phyloP scores from a whole-genome alignment of 2,329 filamentous ascomycete species.

The Lachnellula occidentalis region DNA sequence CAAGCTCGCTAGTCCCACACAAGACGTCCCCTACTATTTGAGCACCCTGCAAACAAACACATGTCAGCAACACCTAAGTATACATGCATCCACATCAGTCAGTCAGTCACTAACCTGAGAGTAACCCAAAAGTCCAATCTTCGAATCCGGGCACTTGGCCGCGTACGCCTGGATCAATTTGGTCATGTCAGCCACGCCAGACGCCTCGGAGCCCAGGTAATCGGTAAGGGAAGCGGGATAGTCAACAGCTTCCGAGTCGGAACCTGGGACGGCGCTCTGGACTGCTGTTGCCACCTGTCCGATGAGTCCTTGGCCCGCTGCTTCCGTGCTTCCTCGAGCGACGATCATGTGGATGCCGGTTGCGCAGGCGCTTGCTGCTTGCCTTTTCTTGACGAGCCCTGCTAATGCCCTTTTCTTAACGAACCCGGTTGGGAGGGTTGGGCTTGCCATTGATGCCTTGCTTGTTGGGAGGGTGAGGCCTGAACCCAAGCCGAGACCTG shows the following conservation, averaged over 20 bases:
- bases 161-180: conserved; percentile 29
- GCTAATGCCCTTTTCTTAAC: background rate
- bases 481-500: too few species aligned
- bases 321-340: conserved; percentile 32
- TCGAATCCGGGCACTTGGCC: conserved; percentile 23
- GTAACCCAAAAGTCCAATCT: conserved; percentile 35
- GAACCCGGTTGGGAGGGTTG: too few species aligned
- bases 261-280: conserved; percentile 28
- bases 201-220: conserved; percentile 27
- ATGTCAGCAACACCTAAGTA: background rate
- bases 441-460: too few species aligned
- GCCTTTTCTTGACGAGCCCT: too few species aligned
- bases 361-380: background rate
- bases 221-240: conserved; percentile 29
- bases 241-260: conserved; percentile 31
- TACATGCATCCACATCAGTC: background rate
- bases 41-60: conserved; percentile 21
- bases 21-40: conserved; percentile 29
- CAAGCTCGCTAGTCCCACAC: conserved; percentile 21
- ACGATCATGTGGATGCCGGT: conserved; percentile 32
- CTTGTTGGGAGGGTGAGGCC: too few species aligned
- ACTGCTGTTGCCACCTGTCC: conserved; percentile 30
- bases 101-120: conserved; percentile 22
- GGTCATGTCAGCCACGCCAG: conserved; percentile 30
- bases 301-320: conserved; percentile 31